Percentiles rank a stretch among this genome's conserved stretches.
Conservation (phyloP, 1,284 basidiomycete genomes). For the Cryptococcus sp. region DNA sequence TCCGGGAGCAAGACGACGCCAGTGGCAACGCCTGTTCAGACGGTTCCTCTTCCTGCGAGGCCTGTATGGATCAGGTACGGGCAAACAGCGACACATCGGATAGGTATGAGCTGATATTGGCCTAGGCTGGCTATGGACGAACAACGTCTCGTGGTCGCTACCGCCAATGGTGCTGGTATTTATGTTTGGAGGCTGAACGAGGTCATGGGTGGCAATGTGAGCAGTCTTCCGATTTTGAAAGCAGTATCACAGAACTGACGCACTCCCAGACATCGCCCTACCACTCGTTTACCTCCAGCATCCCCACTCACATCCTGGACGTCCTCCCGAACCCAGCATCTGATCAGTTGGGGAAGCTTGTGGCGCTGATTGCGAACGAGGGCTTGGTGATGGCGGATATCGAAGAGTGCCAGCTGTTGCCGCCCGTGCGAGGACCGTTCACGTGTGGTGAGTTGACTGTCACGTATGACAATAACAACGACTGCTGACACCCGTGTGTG, state of each 20-base stretch:
- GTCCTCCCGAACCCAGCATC: conserved; percentile 52
- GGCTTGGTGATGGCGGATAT: conserved; percentile 44
- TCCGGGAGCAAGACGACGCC: conserved; percentile 30
- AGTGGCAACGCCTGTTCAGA: conserved; percentile 21
- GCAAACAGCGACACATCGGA: neutral
- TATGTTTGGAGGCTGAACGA: conserved; percentile 35
- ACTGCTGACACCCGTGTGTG: conserved; percentile 16
- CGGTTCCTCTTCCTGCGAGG: conserved; percentile 33
- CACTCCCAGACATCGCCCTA: conserved; percentile 34
- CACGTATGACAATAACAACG: conserved; percentile 9
- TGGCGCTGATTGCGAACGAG: conserved; percentile 43
- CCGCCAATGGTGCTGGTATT: conserved; percentile 27
- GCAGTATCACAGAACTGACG: conserved; percentile 3
- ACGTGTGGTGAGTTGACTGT: conserved; percentile 30
- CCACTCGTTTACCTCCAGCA: conserved; percentile 32
- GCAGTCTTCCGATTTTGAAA: conserved; percentile 4
- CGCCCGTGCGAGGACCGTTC: conserved; percentile 34
- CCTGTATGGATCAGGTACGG: conserved; percentile 46
- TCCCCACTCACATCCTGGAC: conserved; percentile 40
- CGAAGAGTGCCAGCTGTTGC: conserved; percentile 23
- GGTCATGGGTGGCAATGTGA: conserved; percentile 37
- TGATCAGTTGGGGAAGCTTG: conserved; percentile 42
- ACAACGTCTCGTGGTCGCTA: conserved; percentile 39
- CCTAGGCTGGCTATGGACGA: conserved; percentile 42
- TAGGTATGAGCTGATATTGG: neutral